Conservation (phyloP, 371 early-diverging fungal genomes). For the Coemansia sp. region DNA sequence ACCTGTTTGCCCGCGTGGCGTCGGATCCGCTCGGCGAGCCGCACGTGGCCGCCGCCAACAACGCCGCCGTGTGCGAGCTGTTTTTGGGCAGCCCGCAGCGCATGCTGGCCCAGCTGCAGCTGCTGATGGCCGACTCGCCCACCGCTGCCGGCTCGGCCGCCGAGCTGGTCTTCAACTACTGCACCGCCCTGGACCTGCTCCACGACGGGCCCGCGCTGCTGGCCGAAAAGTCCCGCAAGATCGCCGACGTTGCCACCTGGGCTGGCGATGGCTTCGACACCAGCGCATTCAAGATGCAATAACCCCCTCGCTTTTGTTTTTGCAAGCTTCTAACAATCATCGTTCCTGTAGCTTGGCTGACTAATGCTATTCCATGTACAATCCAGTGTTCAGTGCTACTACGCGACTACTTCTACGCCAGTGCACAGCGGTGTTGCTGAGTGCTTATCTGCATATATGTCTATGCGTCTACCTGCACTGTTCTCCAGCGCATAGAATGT, state of each 20-base stretch:
- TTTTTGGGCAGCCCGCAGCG: slow-evolving; percentile 46
- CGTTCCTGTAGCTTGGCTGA: too few relatives aligned
- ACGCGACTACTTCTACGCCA: too few relatives aligned
- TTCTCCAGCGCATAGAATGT: too few relatives aligned
- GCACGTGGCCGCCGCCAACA: slow-evolving; percentile 31
- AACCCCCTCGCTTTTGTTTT: background rate
- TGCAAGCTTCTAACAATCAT: too few relatives aligned
- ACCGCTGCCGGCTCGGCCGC: slow-evolving; percentile 45
- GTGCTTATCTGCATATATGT: too few relatives aligned
- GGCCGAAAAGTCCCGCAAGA: slow-evolving; percentile 35
- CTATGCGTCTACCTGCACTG: too few relatives aligned
- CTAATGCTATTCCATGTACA: too few relatives aligned
- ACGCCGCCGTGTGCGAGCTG: slow-evolving; percentile 42
- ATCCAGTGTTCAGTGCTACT: too few relatives aligned
- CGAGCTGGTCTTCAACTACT: slow-evolving; percentile 47
- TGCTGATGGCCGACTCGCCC: slow-evolving; percentile 37
- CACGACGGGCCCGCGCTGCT: slow-evolving; percentile 32
- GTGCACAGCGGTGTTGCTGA: too few relatives aligned
- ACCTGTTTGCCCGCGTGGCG: slow-evolving; percentile 10
- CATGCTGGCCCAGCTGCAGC: slow-evolving; percentile 40
- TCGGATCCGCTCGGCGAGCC: background rate
- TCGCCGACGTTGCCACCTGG: slow-evolving; percentile 49
- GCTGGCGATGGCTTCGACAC: slow-evolving; percentile 51
- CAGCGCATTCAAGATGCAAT: slow-evolving; percentile 34
- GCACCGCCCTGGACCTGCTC: slow-evolving; percentile 47